Evolutionary conservation across 768 basidiomycete species (phyloP).

Genomic region (Boletus pseudo-olivaceus): DNA sequence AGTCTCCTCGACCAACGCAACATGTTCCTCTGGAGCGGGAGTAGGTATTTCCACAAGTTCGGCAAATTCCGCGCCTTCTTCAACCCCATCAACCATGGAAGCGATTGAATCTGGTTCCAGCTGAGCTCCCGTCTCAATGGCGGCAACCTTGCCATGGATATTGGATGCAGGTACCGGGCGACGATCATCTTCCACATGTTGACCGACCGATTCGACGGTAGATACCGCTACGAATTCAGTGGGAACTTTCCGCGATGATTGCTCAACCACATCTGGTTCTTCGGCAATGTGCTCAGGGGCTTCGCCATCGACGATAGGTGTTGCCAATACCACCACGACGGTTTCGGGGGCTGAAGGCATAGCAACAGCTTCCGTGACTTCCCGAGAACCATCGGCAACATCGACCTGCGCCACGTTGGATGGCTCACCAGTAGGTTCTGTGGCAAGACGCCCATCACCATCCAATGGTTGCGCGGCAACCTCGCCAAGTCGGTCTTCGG

Average conservation of each 20-base stretch:
- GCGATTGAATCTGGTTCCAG: background rate
- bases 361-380: slow-evolving; percentile 3
- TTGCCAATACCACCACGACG: background rate
- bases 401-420: slow-evolving; percentile 1
- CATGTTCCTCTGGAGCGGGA: slow-evolving; percentile 10
- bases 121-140: slow-evolving; percentile 13
- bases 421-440: background rate
- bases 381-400: slow-evolving; percentile 2
- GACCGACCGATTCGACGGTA: slow-evolving; percentile 4
- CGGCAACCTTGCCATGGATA: background rate
- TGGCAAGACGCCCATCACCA: background rate
- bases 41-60: slow-evolving; percentile 12
- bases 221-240: slow-evolving; percentile 3
- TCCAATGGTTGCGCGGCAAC: background rate
- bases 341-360: background rate
- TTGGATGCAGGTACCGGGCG: background rate
- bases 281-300: background rate
- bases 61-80: slow-evolving; percentile 12
- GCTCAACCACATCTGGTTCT: slow-evolving; percentile 1
- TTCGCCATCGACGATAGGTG: background rate
- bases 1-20: slow-evolving; percentile 16
- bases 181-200: slow-evolving; percentile 4
- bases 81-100: slow-evolving; percentile 1
- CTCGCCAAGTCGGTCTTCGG: background rate
- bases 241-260: slow-evolving; percentile 5